These are phyloP conservation scores for Hypoxylon lenormandii DNA, from an alignment of 495 filamentous ascomycete species.

Conservation along the genomic window DNA sequence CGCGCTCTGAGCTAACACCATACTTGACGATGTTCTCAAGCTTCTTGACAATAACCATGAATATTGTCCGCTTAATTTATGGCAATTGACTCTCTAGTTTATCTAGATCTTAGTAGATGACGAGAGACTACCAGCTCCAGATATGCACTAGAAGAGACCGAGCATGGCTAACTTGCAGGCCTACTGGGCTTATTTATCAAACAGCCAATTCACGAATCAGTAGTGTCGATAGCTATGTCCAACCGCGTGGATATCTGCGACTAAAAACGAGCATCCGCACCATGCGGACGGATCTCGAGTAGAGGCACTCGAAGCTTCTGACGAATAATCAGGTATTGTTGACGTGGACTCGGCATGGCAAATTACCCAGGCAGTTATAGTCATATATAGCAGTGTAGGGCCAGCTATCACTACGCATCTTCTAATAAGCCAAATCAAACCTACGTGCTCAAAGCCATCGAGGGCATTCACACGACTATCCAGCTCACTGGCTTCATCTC, in stretches of 20 bases:
- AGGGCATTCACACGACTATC: too few relatives aligned
- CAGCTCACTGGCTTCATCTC: not conserved
- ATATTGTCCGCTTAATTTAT: not conserved
- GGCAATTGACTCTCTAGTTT: not conserved
- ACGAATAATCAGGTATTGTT: not conserved
- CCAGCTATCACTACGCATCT: too few relatives aligned
- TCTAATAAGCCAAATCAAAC: too few relatives aligned
- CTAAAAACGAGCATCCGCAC: not conserved
- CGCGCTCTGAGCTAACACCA: slow-evolving; percentile 22
- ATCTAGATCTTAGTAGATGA: slow-evolving; percentile 3
- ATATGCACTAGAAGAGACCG: not conserved
- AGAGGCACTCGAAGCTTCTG: not conserved
- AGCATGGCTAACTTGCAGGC: not conserved
- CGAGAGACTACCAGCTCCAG: not conserved
- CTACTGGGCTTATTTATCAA: not conserved
- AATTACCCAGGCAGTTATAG: not conserved
- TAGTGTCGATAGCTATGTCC: not conserved
- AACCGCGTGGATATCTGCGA: slow-evolving; percentile 6
- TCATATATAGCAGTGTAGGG: not conserved
- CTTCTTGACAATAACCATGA: not conserved
- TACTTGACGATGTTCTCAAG: slow-evolving; percentile 18
- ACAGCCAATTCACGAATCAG: slow-evolving; percentile 14
- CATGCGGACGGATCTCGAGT: not conserved
- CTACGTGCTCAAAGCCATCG: too few relatives aligned
- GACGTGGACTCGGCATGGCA: not conserved